Evolutionary conservation across 768 basidiomycete genomes (phyloP), one percentile per base, ranked within the genome.

Genomic region (Panus rudis): DNA sequence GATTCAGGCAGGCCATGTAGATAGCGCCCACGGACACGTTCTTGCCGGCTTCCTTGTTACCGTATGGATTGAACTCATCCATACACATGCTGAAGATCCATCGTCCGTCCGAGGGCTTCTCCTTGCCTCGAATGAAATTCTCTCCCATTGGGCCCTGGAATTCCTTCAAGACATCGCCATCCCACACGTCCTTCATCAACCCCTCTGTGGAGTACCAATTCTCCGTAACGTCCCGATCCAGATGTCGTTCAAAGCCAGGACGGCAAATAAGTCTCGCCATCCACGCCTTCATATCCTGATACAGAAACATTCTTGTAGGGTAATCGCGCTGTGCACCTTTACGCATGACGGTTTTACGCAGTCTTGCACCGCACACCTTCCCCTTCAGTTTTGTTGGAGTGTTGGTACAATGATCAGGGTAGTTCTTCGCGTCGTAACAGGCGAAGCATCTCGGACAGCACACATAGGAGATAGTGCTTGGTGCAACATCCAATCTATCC

Each of bases 1-100:
- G 42, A 31, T 56, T 56, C 12, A 54, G 34, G 34, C 49, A 54
- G 13, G 40, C 35, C 32, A 55, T 33, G 23, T 52, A 56, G 14
- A 56, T 50, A 7, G 45, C 51, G 4, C 39, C 41, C 23, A 31
- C 6, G 2, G 39, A 41, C 12, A 10, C 26, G 4, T 21, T 3
- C 17, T 39, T 46, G 2, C 45, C 45, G 3, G 23, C 45, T 16
- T 40, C 1, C 41, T 39, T 38, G 31, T 50, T 50, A 17, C 44
- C 44, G 31, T 10, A 41, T 1, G 51, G 51, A 35, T 52, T 44
- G 39, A 52, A 52, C 23, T 45, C 28, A 42, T 52, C 51, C n/a
- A 47, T 37, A 39, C 17, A 33, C 7, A 52, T 41, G 24, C 49
- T 38, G 24, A 53, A 53, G 2, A n/a, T n/a, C n/a, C n/a, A 51